phyloP scores from a whole-genome alignment of 805 yeast genomes.

The Candida wancherniae region DNA sequence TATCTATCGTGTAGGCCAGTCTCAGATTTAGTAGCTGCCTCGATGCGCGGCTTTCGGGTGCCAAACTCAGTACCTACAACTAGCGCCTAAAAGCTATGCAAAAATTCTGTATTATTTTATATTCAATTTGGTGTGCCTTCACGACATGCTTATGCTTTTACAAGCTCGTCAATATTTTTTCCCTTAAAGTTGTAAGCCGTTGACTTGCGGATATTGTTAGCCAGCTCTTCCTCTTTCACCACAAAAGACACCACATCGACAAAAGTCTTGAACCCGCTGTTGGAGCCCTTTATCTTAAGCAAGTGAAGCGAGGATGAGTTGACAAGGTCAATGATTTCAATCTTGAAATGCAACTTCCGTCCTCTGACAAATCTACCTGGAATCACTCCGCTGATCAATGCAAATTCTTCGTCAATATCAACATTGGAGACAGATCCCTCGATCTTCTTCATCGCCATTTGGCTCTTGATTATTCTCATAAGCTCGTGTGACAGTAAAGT shows the following conservation, averaged over 20 bases:
- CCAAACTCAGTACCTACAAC: too few species aligned
- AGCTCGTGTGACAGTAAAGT: constrained; percentile 26
- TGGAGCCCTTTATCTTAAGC: constrained; percentile 42
- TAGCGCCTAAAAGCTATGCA: too few species aligned
- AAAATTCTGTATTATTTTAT: constrained; percentile 1
- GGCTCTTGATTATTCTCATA: constrained; percentile 32
- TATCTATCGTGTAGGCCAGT: too few species aligned
- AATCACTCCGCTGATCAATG: constrained; percentile 41
- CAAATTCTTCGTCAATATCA: constrained; percentile 40
- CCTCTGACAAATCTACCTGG: constrained; percentile 44
- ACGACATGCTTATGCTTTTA: not conserved
- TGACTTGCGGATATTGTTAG: constrained; percentile 13
- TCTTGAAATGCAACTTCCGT: constrained; percentile 43
- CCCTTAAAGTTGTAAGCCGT: constrained; percentile 10
- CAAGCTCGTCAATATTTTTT: constrained; percentile 1
- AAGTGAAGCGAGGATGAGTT: constrained; percentile 39
- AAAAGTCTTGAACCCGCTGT: constrained; percentile 42
- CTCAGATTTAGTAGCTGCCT: too few species aligned
- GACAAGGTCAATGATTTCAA: constrained; percentile 36
- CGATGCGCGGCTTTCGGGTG: too few species aligned
- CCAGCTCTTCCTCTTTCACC: constrained; percentile 40
- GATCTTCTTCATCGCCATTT: constrained; percentile 41
- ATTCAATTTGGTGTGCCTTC: not conserved
- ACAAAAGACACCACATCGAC: constrained; percentile 39
- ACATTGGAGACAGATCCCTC: constrained; percentile 46